Evolutionary conservation across 1,284 basidiomycete genomes (phyloP), one percentile per base, ranked within the genome.

Genomic region (Fistulinella staudtii): DNA sequence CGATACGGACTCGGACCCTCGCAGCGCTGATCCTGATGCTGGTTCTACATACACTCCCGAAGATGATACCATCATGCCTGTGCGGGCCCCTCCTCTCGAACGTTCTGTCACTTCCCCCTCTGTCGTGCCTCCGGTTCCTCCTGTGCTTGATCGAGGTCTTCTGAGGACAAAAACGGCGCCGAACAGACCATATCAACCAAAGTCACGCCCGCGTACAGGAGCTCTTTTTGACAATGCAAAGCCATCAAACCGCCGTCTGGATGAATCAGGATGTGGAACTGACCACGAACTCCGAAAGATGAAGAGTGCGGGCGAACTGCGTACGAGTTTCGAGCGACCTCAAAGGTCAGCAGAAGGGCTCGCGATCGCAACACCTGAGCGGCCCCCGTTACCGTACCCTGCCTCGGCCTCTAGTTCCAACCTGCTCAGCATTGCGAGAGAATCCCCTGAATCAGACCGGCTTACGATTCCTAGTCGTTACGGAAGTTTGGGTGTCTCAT

Each of bases 281-380:
- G 77, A 80, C 47, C 76, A 68, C 41, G 84, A 89, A 56, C 57
- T 89, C 34, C 79, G 86, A 45, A 83, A 80, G 61, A 92, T 93
- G 89, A 88, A 89, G 64, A 90, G 87, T 58, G 89, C 89, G 10
- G 89, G 88, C 22, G 85, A 89, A 56, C 68, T 92, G 28, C 77
- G 82, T 39, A 72, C 77, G 47, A 74, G 72, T 39, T 51, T 63
- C 24, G 61, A 66, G 39, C 59, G 61, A 41, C 46, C 56, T 17
- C 57, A 54, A 8, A 50, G 47, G 13, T 33, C 57, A 28, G 36
- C 46, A 11, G 61, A 53, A 33, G 49, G 51, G 33, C 42, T 44
- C 1, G 46, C 40, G 18, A 29, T 38, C 13, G 37, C 38, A 28
- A 55, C 46, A n/a, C 55, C 50, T 24, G 57, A 65, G 28, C 70